A percentile compares a stretch with the other conserved stretches of the same genome.
These are phyloP conservation scores for Sungouiella blattae DNA, from an alignment of 805 yeast species.

Conservation along the genomic window DNA sequence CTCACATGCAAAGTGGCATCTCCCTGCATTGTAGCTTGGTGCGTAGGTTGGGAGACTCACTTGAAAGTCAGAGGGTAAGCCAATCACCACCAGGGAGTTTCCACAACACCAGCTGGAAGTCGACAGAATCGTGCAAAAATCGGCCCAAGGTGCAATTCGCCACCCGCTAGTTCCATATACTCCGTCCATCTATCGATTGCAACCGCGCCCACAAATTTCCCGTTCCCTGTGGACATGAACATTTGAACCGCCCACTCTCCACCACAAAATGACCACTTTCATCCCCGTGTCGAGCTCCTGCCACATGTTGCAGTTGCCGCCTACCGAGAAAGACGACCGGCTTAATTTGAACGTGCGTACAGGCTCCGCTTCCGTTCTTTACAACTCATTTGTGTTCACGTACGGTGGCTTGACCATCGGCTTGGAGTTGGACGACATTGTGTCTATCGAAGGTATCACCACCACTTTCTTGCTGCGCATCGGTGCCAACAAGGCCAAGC, in stretches of 20 bases:
- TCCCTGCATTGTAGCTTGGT: too few species aligned
- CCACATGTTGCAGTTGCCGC: constrained; percentile 54
- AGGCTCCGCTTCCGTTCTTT: constrained; percentile 59
- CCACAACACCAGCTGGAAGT: too few species aligned
- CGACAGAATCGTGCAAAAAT: too few species aligned
- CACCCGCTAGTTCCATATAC: too few species aligned
- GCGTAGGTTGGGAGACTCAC: too few species aligned
- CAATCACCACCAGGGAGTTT: constrained; percentile 1
- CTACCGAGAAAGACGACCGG: constrained; percentile 50
- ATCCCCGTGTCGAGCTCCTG: constrained; percentile 65
- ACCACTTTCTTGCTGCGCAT: constrained; percentile 33
- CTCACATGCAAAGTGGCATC: too few species aligned
- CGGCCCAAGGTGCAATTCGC: too few species aligned
- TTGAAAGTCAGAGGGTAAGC: background rate
- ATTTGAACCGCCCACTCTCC: too few species aligned
- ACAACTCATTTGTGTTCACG: constrained; percentile 58
- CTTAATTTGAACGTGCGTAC: constrained; percentile 58
- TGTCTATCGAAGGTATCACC: constrained; percentile 38
- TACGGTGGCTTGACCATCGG: constrained; percentile 70
- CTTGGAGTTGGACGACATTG: constrained; percentile 38
- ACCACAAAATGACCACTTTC: constrained; percentile 54
- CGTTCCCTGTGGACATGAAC: too few species aligned
- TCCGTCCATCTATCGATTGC: too few species aligned
- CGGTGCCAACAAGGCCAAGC: constrained; percentile 20
- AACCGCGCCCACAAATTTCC: too few species aligned